phyloP scores from a whole-genome alignment of 2,329 filamentous ascomycete species.

The Pseudogymnoascus sp. region DNA sequence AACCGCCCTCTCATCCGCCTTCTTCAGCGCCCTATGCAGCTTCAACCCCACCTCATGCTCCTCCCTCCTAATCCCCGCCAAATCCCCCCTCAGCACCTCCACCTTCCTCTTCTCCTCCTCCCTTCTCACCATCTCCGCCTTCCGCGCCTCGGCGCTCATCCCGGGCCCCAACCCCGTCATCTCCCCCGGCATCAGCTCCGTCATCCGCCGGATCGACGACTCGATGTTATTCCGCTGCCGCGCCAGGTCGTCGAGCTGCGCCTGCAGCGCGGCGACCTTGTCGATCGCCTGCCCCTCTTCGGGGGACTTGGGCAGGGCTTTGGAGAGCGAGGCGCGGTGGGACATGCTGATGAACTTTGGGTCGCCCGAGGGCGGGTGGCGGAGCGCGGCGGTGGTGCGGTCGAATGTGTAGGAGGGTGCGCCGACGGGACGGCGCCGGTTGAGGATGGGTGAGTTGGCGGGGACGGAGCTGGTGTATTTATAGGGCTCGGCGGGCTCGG shows the following conservation, averaged over 20 bases:
- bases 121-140: constrained; percentile 48
- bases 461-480: constrained; percentile 17
- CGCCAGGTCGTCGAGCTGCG: constrained; percentile 54
- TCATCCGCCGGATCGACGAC: constrained; percentile 67
- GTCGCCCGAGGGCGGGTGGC: constrained; percentile 7
- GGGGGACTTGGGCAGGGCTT: constrained; percentile 51
- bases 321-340: constrained; percentile 30
- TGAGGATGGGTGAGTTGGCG: constrained; percentile 19
- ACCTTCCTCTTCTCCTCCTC: constrained; percentile 55
- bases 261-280: constrained; percentile 58
- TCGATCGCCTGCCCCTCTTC: constrained; percentile 52
- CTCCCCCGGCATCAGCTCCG: constrained; percentile 66
- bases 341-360: constrained; percentile 26
- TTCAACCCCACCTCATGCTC: constrained; percentile 72
- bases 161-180: constrained; percentile 57
- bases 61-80: constrained; percentile 65
- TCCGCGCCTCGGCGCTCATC: constrained; percentile 53
- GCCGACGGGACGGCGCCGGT: constrained; percentile 22
- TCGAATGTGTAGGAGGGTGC: constrained; percentile 6
- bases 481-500: background rate
- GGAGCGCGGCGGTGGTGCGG: background rate
- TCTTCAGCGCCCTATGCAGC: constrained; percentile 54
- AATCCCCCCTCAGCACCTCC: constrained; percentile 53
- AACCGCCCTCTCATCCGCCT: constrained; percentile 57
- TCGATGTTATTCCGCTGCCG: constrained; percentile 64